Conservation (phyloP, 202 grass and related monocot genomes). For the Dendrocalamus latiflorus region DNA sequence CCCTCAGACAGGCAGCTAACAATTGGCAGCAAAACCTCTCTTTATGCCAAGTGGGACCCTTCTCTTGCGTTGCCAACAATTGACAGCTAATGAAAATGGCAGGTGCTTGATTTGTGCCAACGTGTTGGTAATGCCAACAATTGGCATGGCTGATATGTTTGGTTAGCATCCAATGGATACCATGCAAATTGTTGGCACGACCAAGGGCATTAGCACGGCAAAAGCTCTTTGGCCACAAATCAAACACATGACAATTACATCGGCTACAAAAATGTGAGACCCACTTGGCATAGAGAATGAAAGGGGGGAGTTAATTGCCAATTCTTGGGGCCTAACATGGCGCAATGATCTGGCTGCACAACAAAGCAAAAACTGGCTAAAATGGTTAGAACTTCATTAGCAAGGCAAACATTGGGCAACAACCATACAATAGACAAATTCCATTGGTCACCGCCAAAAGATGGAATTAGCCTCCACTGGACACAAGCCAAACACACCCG, state of each 20-base stretch:
- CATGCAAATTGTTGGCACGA: background rate
- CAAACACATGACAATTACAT: background rate
- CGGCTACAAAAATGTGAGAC: background rate
- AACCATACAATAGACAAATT: background rate
- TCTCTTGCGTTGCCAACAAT: background rate
- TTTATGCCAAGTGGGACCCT: too few relatives aligned
- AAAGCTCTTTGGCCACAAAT: background rate
- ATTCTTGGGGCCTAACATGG: background rate
- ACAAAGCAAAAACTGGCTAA: background rate
- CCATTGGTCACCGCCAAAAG: background rate
- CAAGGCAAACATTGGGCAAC: background rate
- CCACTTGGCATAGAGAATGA: background rate
- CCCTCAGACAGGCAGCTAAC: too few relatives aligned
- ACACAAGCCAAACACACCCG: background rate
- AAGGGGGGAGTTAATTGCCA: background rate
- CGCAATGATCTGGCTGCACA: background rate
- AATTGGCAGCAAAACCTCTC: background rate
- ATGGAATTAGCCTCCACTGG: background rate
- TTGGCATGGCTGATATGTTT: background rate
- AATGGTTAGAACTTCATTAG: background rate
- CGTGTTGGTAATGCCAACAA: background rate
- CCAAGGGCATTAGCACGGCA: background rate
- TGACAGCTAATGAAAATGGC: background rate
- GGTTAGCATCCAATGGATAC: background rate
- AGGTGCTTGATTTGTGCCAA: background rate